Conservation (phyloP, 2,329 filamentous ascomycete genomes). For the Paracorniculantispora psalliotae region DNA sequence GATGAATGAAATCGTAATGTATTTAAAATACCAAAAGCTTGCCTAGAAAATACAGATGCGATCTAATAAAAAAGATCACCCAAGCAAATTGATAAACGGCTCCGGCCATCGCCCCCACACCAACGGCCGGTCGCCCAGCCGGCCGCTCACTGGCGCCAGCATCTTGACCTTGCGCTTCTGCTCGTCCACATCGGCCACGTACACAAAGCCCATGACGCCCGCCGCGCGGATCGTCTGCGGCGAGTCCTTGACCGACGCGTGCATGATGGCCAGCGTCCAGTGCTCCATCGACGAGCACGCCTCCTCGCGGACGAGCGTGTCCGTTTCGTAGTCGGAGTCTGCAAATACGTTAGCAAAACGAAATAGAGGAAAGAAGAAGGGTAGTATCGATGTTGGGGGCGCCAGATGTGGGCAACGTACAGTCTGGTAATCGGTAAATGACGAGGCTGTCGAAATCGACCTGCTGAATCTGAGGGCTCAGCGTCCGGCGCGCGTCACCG, state of each 20-base stretch:
- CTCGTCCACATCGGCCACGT: slow-evolving; percentile 87
- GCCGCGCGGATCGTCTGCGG: slow-evolving; percentile 72
- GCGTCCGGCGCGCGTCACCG: slow-evolving; percentile 66
- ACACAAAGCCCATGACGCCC: slow-evolving; percentile 86
- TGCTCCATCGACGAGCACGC: slow-evolving; percentile 69
- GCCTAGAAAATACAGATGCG: background rate
- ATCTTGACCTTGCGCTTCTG: slow-evolving; percentile 75
- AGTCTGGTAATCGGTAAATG: slow-evolving; percentile 64
- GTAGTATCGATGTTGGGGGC: too few species aligned
- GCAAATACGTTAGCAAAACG: background rate
- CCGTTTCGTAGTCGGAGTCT: slow-evolving; percentile 27
- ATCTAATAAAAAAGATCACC: slow-evolving; percentile 26
- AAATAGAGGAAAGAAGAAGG: background rate
- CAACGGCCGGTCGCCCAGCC: slow-evolving; percentile 73
- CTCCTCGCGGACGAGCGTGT: slow-evolving; percentile 57
- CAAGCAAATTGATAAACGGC: slow-evolving; percentile 71
- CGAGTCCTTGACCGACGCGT: slow-evolving; percentile 64
- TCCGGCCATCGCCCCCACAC: slow-evolving; percentile 86
- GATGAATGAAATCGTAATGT: too few species aligned
- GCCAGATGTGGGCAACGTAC: slow-evolving; percentile 37
- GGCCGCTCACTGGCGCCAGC: slow-evolving; percentile 76
- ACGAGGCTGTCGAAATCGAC: slow-evolving; percentile 70
- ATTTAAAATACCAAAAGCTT: too few species aligned
- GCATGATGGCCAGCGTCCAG: slow-evolving; percentile 78
- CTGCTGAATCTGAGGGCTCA: slow-evolving; percentile 84